Evolutionary conservation across 2,329 filamentous ascomycete species (phyloP).

Genomic region (Alternaria angustiovoidea): DNA sequence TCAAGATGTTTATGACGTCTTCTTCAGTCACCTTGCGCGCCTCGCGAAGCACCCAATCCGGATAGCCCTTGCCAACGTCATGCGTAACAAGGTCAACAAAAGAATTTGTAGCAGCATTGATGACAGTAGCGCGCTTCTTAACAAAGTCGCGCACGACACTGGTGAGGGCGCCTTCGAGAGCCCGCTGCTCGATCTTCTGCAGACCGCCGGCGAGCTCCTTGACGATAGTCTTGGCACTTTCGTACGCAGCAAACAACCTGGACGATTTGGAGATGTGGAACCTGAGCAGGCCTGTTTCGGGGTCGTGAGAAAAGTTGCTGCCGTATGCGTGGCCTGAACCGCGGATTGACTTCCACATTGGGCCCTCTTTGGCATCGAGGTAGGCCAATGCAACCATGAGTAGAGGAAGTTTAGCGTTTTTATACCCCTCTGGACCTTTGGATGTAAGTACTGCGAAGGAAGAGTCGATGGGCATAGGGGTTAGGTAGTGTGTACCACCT

Average conservation of each 20-base stretch:
- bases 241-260: constrained; percentile 85
- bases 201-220: constrained; percentile 76
- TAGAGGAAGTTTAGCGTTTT: constrained; percentile 80
- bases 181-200: constrained; percentile 76
- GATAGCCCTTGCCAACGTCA: constrained; percentile 78
- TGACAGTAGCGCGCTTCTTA: constrained; percentile 87
- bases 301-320: constrained; percentile 77
- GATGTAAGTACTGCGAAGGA: constrained; percentile 83
- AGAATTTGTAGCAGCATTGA: constrained; percentile 79
- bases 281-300: constrained; percentile 80
- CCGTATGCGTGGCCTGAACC: constrained; percentile 95
- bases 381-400: constrained; percentile 90
- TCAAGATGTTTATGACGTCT: constrained; percentile 78
- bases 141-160: constrained; percentile 87
- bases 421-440: constrained; percentile 76
- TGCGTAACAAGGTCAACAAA: constrained; percentile 84
- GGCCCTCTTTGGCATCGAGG: constrained; percentile 93
- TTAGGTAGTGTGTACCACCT: constrained; percentile 77
- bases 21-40: constrained; percentile 79
- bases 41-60: constrained; percentile 75
- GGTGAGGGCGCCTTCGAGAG: constrained; percentile 89
- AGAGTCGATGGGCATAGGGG: constrained; percentile 93
- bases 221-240: constrained; percentile 77
- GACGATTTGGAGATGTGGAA: constrained; percentile 92
- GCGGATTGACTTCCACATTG: constrained; percentile 90